Evolutionary conservation across 2,329 filamentous ascomycete genomes (phyloP), one percentile per base, ranked within the genome.

Genomic region (Xylariomycetidae sp.): DNA sequence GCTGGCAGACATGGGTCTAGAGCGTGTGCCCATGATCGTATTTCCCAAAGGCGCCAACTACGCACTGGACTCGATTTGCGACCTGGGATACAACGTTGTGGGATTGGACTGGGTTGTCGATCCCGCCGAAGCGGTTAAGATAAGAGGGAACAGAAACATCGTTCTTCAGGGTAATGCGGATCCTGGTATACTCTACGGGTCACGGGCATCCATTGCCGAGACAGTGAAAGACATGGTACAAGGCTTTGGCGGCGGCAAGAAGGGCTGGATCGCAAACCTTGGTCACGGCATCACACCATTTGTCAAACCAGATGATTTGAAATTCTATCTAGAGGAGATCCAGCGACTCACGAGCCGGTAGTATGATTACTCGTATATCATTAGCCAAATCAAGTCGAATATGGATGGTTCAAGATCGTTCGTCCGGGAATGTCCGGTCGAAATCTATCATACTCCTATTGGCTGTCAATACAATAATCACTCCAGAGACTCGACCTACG

Each of bases 21-120:
- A 89, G 37, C 72, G 69, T 9, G 90, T 98, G 3, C 92, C 92
- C 3, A 96, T 97, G 89, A 94, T 89, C 5, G 88, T 97, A 16
- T 98, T 98, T 61, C 88, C 92, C 22, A 98, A 98, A 69, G 92
- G 92, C 9, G 90, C 92, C 9, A 97, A 92, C 86, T 92, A 94
- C 61, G 88, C 88, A 4, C 72, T 98, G 30, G 86, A 96, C 49
- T 80, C 85, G 19, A 76, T 92, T 14, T 96, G 89, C 66, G 70
- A 88, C 53, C 77, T 89, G 12, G 89, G 88, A 25, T 98, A 97
- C 68, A 78, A 97, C 54, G 88, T 96, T 23, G 85, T 98, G 36
- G 88, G 92, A 5, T 70, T 98, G 46, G 92, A 98, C 64, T 98
- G 92, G 92, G 71, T 94, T 30, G 85, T 96, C 51, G 88, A 92